Conservation (phyloP, 129 eudicot genomes). For the Chrysanthemum seticuspe region DNA sequence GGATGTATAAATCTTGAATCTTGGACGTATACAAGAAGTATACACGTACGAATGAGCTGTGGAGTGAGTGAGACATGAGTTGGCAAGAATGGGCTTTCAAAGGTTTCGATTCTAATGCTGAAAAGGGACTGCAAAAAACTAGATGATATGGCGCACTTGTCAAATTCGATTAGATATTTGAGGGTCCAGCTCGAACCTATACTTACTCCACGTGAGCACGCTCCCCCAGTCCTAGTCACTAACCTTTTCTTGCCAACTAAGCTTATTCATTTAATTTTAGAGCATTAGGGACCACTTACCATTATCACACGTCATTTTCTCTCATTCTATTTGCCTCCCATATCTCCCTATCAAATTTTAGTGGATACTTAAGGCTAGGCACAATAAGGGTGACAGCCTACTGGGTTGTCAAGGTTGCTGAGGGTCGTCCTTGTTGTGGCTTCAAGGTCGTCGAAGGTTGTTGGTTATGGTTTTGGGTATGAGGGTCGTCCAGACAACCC, state of each 20-base stretch:
- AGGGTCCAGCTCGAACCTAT: not conserved
- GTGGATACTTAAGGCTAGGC: too few relatives aligned
- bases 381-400: too few relatives aligned
- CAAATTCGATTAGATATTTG: not conserved
- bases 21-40: too few relatives aligned
- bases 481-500: too few relatives aligned
- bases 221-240: conserved; percentile 5
- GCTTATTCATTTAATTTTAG: not conserved
- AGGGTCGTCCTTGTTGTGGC: too few relatives aligned
- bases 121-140: not conserved
- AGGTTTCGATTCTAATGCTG: not conserved
- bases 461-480: too few relatives aligned
- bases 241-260: not conserved
- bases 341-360: too few relatives aligned
- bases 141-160: not conserved
- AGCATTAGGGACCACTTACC: not conserved
- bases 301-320: not conserved
- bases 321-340: not conserved
- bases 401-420: too few relatives aligned
- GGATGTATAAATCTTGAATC: too few relatives aligned
- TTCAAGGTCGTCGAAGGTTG: too few relatives aligned
- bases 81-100: not conserved
- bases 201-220: not conserved
- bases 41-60: not conserved
- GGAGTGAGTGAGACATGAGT: conserved; percentile 1